Base-by-base conservation (phyloP, 768 basidiomycete genomes). In the Lactarius psammicola region DNA sequence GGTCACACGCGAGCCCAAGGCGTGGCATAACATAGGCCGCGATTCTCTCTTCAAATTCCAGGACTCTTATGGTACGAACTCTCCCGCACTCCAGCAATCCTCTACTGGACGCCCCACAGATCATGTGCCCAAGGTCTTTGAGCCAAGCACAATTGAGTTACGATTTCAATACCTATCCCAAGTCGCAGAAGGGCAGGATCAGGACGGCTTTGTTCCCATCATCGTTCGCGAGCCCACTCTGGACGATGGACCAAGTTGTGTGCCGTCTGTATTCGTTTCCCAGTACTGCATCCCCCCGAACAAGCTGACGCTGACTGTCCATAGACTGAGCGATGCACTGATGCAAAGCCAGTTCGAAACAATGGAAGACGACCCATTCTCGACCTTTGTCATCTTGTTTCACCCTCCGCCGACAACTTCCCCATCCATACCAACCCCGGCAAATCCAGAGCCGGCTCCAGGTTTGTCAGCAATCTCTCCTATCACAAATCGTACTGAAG, bases 41-140 rank as follows among this genome's bases (percentile, higher is more conserved):
- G 65, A 62, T 53, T 40, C 49, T n/a, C 40, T 62, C 55, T 57
- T 66, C 60, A 57, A 34, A 13, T 66, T 66, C 34, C 60, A 40
- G 34, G 65, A 51, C 26, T 53, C 60, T 15, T 57, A 56, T 18
- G 59, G 64, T 65, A 56, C 23, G 64, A 49, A 26, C 6, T 34
- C n/a, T 17, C 1, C 13, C 13, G n/a, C n/a, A 3, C 10, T 18
- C 26, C 0, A 18, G n/a, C 11, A 3, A 23, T 20, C 4, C 23
- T 26, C 17, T 31, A 30, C 30, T 36, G 26, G 9, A 44, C 53
- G 18, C 2, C 40, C 30, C 15, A 23, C 64, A 65, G 64, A 60
- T 9, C 59, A 44, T 23, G 59, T 31, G 17, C 53, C 65, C 31
- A 62, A 57, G 18, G 2, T 15, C 20, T 57, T 51, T 9, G 60